Conservation (phyloP, 2,329 filamentous ascomycete species). For the Neoarthrinium moseri region DNA sequence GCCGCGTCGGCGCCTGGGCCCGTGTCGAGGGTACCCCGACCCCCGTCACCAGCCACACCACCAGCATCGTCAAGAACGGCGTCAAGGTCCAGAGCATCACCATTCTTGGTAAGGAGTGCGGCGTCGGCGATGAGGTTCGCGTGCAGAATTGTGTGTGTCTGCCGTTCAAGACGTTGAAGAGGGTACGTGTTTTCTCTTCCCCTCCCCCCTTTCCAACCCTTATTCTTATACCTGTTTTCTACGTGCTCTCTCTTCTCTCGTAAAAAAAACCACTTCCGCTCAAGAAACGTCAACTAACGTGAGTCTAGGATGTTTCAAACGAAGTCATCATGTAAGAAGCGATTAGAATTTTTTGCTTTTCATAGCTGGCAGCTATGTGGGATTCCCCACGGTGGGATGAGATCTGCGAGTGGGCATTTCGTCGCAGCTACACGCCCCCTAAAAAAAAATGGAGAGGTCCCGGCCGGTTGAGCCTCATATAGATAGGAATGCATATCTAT, state of each 20-base stretch:
- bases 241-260: too few relatives aligned
- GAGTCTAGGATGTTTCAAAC: constrained; percentile 73
- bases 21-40: constrained; percentile 94
- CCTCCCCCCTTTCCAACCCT: background rate
- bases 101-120: constrained; percentile 94
- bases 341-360: background rate
- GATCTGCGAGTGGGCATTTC: too few relatives aligned
- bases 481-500: too few relatives aligned
- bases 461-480: too few relatives aligned
- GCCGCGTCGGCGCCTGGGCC: constrained; percentile 95
- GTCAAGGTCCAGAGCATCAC: constrained; percentile 99
- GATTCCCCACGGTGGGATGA: too few relatives aligned
- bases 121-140: constrained; percentile 87
- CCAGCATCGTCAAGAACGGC: constrained; percentile 94
- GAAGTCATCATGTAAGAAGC: constrained; percentile 82
- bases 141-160: constrained; percentile 98
- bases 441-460: too few relatives aligned
- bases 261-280: too few relatives aligned
- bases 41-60: constrained; percentile 82
- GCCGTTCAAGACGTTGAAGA: constrained; percentile 97
- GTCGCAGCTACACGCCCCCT: too few relatives aligned
- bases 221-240: background rate
- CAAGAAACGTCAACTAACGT: constrained; percentile 1
- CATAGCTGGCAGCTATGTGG: too few relatives aligned
- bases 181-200: constrained; percentile 57